phyloP scores from a whole-genome alignment of 192 early-diverging fungal species.

The Coemansia sp. region DNA sequence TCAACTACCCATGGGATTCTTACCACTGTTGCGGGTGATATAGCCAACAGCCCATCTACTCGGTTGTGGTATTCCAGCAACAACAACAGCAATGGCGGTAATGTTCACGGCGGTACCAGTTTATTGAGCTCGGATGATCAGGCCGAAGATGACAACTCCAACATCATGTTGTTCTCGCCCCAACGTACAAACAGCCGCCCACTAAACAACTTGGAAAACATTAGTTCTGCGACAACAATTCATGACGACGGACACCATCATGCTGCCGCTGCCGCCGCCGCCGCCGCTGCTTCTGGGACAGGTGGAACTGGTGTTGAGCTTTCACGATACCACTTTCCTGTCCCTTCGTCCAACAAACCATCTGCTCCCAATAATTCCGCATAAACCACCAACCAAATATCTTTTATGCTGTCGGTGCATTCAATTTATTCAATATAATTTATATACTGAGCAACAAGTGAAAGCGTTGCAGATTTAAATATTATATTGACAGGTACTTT shows the following conservation, averaged over 20 bases:
- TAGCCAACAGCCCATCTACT: neutral
- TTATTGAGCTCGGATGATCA: conserved; percentile 9
- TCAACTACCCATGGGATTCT: neutral
- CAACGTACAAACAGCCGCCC: neutral
- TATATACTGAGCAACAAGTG: neutral
- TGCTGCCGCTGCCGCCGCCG: too few relatives aligned
- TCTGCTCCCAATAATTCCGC: neutral
- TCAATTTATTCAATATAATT: neutral
- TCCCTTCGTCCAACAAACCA: conserved; percentile 12
- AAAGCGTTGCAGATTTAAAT: too few relatives aligned
- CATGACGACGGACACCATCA: conserved; percentile 16
- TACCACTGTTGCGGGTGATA: neutral
- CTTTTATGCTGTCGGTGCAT: neutral
- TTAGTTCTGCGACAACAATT: conserved; percentile 39
- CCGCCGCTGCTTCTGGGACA: neutral
- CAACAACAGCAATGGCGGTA: neutral
- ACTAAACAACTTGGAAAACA: conserved; percentile 21
- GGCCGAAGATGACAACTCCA: conserved; percentile 8
- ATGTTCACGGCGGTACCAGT: neutral
- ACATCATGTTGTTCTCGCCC: conserved; percentile 34
- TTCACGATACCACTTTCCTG: conserved; percentile 16
- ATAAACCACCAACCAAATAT: neutral
- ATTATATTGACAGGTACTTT: too few relatives aligned
- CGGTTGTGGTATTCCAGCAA: neutral
- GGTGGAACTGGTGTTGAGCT: neutral